Conservation (phyloP, 805 yeast species). For the Yarrowia sp. region DNA sequence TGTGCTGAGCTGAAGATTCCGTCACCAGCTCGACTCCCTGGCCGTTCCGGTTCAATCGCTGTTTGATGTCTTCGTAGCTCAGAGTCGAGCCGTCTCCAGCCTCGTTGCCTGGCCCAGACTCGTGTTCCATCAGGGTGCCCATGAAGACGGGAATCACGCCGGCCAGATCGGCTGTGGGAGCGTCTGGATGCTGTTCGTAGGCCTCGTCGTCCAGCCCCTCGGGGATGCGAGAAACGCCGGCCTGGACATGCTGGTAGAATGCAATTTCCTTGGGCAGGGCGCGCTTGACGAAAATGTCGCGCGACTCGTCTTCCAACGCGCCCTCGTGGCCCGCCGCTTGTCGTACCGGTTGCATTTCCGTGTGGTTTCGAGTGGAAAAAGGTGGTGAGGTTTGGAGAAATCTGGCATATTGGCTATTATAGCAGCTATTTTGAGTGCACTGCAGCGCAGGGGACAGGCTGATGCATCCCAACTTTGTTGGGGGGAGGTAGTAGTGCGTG, state of each 20-base stretch:
- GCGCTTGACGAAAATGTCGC: conserved; percentile 69
- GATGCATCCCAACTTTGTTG: conserved; percentile 2
- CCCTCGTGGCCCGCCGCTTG: conserved; percentile 92
- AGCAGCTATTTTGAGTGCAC: conserved; percentile 10
- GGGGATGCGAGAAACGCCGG: conserved; percentile 28
- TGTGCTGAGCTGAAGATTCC: conserved; percentile 27
- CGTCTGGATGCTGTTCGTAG: conserved; percentile 25
- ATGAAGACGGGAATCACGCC: conserved; percentile 52
- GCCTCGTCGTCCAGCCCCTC: conserved; percentile 21
- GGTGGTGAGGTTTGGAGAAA: neutral
- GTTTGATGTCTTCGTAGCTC: conserved; percentile 13
- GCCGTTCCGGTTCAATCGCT: neutral
- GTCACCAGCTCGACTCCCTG: conserved; percentile 5
- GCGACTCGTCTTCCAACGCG: conserved; percentile 57
- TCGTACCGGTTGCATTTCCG: conserved; percentile 12
- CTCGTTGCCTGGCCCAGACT: conserved; percentile 23
- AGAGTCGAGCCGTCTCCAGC: neutral
- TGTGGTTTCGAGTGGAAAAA: neutral
- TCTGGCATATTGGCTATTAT: neutral
- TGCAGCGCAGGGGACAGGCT: conserved; percentile 2
- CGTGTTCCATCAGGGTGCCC: conserved; percentile 51
- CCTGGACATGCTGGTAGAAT: conserved; percentile 54
- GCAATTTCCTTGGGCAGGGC: conserved; percentile 61
- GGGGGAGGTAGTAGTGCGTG: neutral
- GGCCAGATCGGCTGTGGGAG: conserved; percentile 29